Evolutionary conservation across 371 early-diverging fungal species (phyloP), one percentile per base, ranked within the genome.

Genomic region (Gilbertella persicaria): DNA sequence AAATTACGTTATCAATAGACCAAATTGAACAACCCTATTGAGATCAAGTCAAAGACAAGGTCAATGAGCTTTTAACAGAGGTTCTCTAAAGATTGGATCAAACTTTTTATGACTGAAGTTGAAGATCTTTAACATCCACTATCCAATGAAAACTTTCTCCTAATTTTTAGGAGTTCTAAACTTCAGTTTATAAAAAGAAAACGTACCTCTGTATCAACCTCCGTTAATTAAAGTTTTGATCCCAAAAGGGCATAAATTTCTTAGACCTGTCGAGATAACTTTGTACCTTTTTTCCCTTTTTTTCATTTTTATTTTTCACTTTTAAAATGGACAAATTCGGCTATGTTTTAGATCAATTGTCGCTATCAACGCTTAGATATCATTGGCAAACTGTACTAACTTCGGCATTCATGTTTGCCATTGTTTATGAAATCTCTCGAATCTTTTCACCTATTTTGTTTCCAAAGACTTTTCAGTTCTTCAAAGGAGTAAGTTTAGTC

Each of bases 381-480:
- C 76, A 75, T 36, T 75, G 76, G 76, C 72, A 71, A 47, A 45
- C 64, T 21, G 63, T 75, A 16, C 33, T 66, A 33, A 40, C 62
- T 6, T 71, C 71, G 7, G 56, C 82, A 1, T 26, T 81, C n/a
- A 51, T 72, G 30, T 89, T 78, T 62, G 66, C 71, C 49, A 45
- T 81, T 19, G 60, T 87, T 45, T 78, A 79, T 43, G 74, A 81
- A 44, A 66, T 77, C 25, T 89, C 89, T 8, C 72, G 73, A 48
- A 24, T 64, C 29, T 56, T 87, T 35, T 79, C 82, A 19, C 83
- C 86, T 13, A 41, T 70, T 12, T 53, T 88, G 6, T 85, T 86
- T 55, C 87, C 86, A 26, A 70, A 66, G 45, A 84, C 79, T 16
- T 87, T 86, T 42, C 82, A 80, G 37, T 59, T 70, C 39, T 76